Evolutionary conservation across 805 yeast species (phyloP).

Genomic region (Saccharomycopsis lassenensis): DNA sequence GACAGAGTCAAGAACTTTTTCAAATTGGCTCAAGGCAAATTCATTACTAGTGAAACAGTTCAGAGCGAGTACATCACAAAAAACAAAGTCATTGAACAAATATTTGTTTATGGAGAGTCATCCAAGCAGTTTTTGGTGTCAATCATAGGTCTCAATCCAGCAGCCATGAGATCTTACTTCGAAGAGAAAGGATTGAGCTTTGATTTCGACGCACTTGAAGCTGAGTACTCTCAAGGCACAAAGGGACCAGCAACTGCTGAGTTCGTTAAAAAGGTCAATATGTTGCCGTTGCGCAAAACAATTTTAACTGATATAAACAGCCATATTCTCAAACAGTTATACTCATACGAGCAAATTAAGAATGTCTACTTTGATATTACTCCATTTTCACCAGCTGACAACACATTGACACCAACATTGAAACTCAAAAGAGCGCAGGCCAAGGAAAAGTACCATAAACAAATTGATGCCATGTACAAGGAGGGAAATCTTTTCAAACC

Average conservation of each 20-base stretch:
- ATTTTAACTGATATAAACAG: too few relatives aligned
- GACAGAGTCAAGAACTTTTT: conserved; percentile 45
- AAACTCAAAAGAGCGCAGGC: background rate
- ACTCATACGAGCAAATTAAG: conserved; percentile 1
- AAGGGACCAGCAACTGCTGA: too few relatives aligned
- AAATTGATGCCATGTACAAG: background rate
- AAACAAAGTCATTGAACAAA: conserved; percentile 21
- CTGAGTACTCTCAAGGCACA: too few relatives aligned
- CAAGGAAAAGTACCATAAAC: background rate
- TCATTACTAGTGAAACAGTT: conserved; percentile 35
- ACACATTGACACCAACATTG: conserved; percentile 1
- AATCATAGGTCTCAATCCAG: conserved; percentile 23
- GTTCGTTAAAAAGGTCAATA: background rate
- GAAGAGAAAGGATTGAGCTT: background rate
- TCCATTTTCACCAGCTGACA: background rate
- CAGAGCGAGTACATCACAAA: conserved; percentile 30
- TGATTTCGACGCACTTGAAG: background rate
- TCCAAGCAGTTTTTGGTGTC: background rate
- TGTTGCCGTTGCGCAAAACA: background rate
- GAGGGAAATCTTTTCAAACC: background rate
- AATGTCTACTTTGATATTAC: background rate
- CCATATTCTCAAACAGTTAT: background rate
- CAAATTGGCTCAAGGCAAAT: conserved; percentile 25
- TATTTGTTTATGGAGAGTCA: background rate
- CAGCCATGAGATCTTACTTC: conserved; percentile 4